Conservation (phyloP, 2,329 filamentous ascomycete genomes). For the Podosphaera xanthii region DNA sequence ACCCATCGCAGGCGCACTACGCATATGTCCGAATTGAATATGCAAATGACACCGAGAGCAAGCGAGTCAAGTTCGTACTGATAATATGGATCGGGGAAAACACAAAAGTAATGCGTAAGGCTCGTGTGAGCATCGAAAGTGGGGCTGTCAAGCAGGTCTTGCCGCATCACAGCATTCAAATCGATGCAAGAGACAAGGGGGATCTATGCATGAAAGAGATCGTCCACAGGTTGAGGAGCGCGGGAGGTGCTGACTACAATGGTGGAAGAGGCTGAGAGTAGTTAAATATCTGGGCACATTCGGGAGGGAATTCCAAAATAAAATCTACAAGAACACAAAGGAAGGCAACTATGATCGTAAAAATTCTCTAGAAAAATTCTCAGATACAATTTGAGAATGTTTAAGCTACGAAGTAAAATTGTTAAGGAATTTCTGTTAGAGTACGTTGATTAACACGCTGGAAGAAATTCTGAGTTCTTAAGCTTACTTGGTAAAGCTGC, state of each 20-base stretch:
- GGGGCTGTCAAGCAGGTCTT: conserved; percentile 40
- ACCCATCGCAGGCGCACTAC: conserved; percentile 18
- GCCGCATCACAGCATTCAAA: conserved; percentile 39
- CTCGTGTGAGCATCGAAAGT: conserved; percentile 43
- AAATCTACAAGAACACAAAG: too few species aligned
- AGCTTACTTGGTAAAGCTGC: too few species aligned
- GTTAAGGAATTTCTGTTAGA: too few species aligned
- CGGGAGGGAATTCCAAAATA: too few species aligned
- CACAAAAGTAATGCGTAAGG: conserved; percentile 47
- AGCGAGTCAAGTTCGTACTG: conserved; percentile 43
- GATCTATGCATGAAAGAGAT: conserved; percentile 41
- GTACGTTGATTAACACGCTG: too few species aligned
- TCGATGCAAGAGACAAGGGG: conserved; percentile 34
- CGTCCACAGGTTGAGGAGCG: conserved; percentile 36
- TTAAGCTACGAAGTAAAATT: too few species aligned
- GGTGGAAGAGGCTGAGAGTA: conserved; percentile 26
- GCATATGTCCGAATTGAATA: conserved; percentile 35
- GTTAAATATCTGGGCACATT: neutral
- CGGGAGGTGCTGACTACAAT: conserved; percentile 49
- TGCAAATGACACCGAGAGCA: conserved; percentile 48
- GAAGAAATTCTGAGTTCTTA: too few species aligned
- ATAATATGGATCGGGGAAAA: conserved; percentile 44
- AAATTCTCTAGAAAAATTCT: too few species aligned
- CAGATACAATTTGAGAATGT: too few species aligned
- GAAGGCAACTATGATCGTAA: too few species aligned